Conservation (phyloP, 1,284 basidiomycete genomes). For the Heterobasidion irregulare region DNA sequence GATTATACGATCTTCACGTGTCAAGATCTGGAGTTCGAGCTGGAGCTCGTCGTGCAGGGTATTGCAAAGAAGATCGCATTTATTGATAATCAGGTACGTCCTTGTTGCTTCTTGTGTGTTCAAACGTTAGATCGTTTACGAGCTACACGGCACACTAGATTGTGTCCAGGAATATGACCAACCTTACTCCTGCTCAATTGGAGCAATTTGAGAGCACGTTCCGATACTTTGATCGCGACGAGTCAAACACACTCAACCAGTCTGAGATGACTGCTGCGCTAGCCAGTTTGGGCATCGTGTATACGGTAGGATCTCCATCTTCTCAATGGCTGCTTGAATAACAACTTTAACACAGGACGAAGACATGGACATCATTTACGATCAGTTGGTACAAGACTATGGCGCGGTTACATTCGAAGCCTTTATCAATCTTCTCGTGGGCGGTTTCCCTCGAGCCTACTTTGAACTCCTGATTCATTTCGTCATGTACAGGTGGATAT, state of each 20-base stretch:
- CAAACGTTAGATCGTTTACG: not conserved
- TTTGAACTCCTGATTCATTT: not conserved
- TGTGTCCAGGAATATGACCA: slow-evolving; percentile 86
- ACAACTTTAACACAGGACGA: slow-evolving; percentile 49
- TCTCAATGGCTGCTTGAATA: not conserved
- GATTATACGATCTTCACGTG: slow-evolving; percentile 91
- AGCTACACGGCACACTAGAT: slow-evolving; percentile 31
- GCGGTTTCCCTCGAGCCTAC: slow-evolving; percentile 10
- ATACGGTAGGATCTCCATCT: slow-evolving; percentile 44
- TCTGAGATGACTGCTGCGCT: slow-evolving; percentile 90
- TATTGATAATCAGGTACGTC: slow-evolving; percentile 86
- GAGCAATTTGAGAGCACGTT: slow-evolving; percentile 98
- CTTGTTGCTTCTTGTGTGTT: not conserved
- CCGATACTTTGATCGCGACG: slow-evolving; percentile 94
- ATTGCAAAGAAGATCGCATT: slow-evolving; percentile 89
- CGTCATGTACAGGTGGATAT: slow-evolving; percentile 71
- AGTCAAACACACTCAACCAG: slow-evolving; percentile 79
- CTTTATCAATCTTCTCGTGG: slow-evolving; percentile 87
- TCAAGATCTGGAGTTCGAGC: slow-evolving; percentile 88
- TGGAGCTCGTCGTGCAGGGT: slow-evolving; percentile 75
- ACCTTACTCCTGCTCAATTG: slow-evolving; percentile 90
- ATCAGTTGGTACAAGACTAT: slow-evolving; percentile 77
- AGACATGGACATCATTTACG: slow-evolving; percentile 82
- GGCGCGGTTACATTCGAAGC: slow-evolving; percentile 91
- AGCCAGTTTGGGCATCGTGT: slow-evolving; percentile 91